Evolutionary conservation across 2,329 filamentous ascomycete species (phyloP).

Genomic region (Metarhizium sp.): DNA sequence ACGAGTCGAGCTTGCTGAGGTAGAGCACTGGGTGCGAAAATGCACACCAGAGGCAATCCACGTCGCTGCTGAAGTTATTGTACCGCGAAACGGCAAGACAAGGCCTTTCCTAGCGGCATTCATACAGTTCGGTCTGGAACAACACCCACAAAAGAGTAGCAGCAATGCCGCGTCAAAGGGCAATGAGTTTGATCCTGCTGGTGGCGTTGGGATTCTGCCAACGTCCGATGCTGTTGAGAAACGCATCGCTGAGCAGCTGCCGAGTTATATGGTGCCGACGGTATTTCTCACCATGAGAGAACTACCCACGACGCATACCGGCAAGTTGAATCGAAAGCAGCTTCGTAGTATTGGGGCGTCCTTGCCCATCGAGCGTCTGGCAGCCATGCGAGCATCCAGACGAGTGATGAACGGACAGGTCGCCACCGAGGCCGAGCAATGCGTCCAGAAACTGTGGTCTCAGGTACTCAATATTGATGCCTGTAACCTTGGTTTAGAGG

Average conservation of each 20-base stretch:
- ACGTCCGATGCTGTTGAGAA: too few relatives aligned
- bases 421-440: background rate
- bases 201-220: too few relatives aligned
- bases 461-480: slow-evolving; percentile 27
- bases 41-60: background rate
- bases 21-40: background rate
- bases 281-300: slow-evolving; percentile 28
- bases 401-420: background rate
- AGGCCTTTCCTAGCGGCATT: background rate
- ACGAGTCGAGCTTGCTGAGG: slow-evolving; percentile 3
- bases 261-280: slow-evolving; percentile 32
- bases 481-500: background rate
- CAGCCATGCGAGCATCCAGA: background rate
- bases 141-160: too few relatives aligned
- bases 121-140: background rate
- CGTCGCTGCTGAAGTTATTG: background rate
- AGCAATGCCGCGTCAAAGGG: too few relatives aligned
- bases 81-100: background rate
- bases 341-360: slow-evolving; percentile 26
- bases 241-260: slow-evolving; percentile 12
- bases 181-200: too few relatives aligned
- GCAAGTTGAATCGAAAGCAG: slow-evolving; percentile 34
- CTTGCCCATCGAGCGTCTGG: background rate
- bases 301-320: slow-evolving; percentile 31
- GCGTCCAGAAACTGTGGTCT: slow-evolving; percentile 6